Percentiles rank a stretch among this genome's conserved stretches.
Evolutionary conservation across 768 basidiomycete genomes (phyloP).

Genomic region (Hemileccinum rubropunctum): DNA sequence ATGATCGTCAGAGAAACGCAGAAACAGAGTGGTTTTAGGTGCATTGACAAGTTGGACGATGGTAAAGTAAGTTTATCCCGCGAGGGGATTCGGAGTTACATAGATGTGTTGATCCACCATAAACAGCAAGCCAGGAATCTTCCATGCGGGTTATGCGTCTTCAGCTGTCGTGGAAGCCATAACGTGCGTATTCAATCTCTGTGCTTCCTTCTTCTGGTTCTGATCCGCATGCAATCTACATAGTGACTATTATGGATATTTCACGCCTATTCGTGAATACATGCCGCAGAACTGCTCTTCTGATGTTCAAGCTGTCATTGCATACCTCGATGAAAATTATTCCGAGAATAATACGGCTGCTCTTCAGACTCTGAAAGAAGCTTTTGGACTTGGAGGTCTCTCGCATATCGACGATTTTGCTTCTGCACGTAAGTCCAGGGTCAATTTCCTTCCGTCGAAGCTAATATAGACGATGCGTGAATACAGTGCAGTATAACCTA

Average conservation of each 20-base stretch:
- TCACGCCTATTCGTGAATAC: slow-evolving; percentile 63
- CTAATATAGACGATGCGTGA: slow-evolving; percentile 22
- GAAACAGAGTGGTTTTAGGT: slow-evolving; percentile 15
- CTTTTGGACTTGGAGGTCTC: slow-evolving; percentile 56
- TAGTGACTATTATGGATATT: slow-evolving; percentile 44
- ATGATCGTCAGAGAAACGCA: not conserved
- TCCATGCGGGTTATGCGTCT: slow-evolving; percentile 44
- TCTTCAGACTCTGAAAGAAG: slow-evolving; percentile 52
- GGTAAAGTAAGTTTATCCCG: slow-evolving; percentile 49
- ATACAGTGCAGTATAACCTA: slow-evolving; percentile 46
- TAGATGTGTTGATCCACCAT: not conserved
- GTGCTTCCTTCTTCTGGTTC: not conserved
- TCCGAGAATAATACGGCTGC: slow-evolving; percentile 40
- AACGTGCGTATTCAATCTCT: slow-evolving; percentile 27
- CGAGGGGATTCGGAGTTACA: not conserved
- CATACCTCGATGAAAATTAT: slow-evolving; percentile 59
- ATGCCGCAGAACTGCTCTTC: slow-evolving; percentile 76
- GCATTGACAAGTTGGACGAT: slow-evolving; percentile 61
- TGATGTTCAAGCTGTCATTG: slow-evolving; percentile 62
- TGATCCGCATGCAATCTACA: not conserved
- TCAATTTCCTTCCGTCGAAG: not conserved
- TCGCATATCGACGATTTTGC: slow-evolving; percentile 68
- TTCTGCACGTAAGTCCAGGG: slow-evolving; percentile 42
- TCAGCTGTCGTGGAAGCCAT: slow-evolving; percentile 50
- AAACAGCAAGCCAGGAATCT: slow-evolving; percentile 38